Evolutionary conservation across 2,329 filamentous ascomycete genomes (phyloP).

Genomic region (Gnomoniopsis smithogilvyi): DNA sequence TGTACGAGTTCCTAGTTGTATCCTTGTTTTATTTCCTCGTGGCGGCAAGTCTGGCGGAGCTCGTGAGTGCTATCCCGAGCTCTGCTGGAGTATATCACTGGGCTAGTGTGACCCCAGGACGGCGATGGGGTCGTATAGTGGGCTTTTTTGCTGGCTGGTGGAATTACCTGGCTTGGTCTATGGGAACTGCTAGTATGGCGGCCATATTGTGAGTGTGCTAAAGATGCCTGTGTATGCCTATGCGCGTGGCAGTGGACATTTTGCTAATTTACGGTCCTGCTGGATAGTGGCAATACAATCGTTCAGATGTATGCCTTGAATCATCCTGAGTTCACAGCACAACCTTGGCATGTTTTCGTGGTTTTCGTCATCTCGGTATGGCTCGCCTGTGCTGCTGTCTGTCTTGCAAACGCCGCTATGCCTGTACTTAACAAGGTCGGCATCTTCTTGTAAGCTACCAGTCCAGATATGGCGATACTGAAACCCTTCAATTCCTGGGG

Average conservation of each 20-base stretch:
- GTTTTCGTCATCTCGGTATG: constrained; percentile 38
- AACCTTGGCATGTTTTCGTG: constrained; percentile 42
- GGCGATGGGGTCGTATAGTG: constrained; percentile 45
- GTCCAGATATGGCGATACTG: neutral
- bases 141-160: constrained; percentile 45
- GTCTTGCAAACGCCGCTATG: constrained; percentile 53
- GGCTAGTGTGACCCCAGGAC: constrained; percentile 56
- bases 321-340: constrained; percentile 32
- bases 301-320: constrained; percentile 43
- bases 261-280: neutral
- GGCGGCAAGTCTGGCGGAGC: constrained; percentile 56
- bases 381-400: constrained; percentile 36
- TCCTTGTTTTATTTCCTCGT: constrained; percentile 55
- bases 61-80: constrained; percentile 60
- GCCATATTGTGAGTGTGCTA: constrained; percentile 30
- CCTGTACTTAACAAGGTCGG: constrained; percentile 53
- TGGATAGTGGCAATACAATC: constrained; percentile 31
- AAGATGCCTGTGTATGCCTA: neutral
- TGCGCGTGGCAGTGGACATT: neutral
- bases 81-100: constrained; percentile 60
- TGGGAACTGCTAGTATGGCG: constrained; percentile 37
- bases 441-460: constrained; percentile 38
- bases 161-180: constrained; percentile 41
- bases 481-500: too few relatives aligned
- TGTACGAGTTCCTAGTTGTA: constrained; percentile 56